phyloP scores from a whole-genome alignment of 768 basidiomycete species.

The Xerocomus brunneocitrinus region DNA sequence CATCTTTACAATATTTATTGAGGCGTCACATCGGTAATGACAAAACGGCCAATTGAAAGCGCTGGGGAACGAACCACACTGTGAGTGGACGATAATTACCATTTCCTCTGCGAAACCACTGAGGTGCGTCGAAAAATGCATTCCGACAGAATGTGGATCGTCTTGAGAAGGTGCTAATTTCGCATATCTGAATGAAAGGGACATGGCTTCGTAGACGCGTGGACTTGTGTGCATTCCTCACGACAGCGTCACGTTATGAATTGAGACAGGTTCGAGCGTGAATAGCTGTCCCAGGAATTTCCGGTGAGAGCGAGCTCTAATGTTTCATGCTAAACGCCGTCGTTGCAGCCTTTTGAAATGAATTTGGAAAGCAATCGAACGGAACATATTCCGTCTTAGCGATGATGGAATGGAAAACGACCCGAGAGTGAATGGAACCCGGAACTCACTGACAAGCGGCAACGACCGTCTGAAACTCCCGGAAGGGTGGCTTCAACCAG shows the following conservation, averaged over 20 bases:
- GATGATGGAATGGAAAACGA: slow-evolving; percentile 4
- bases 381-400: slow-evolving; percentile 4
- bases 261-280: slow-evolving; percentile 15
- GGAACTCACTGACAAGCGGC: slow-evolving; percentile 1
- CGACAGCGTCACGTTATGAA: slow-evolving; percentile 11
- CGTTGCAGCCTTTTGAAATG: neutral
- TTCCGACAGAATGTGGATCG: slow-evolving; percentile 15
- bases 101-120: slow-evolving; percentile 6
- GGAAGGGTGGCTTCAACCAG: neutral
- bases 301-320: slow-evolving; percentile 2
- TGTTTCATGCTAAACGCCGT: slow-evolving; percentile 19
- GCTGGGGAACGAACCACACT: slow-evolving; percentile 4
- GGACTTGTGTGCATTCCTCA: slow-evolving; percentile 3
- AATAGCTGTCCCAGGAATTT: slow-evolving; percentile 12
- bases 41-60: slow-evolving; percentile 1
- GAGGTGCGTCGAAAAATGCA: slow-evolving; percentile 6
- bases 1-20: neutral
- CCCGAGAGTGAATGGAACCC: neutral
- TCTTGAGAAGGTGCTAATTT: slow-evolving; percentile 16
- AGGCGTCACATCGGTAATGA: slow-evolving; percentile 16
- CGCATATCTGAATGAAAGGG: slow-evolving; percentile 1
- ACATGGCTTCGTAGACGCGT: slow-evolving; percentile 8
- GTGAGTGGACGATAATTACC: slow-evolving; percentile 1
- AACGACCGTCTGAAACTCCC: neutral
- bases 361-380: slow-evolving; percentile 4